phyloP scores from a whole-genome alignment of 805 yeast genomes.

The Candida ortonii region DNA sequence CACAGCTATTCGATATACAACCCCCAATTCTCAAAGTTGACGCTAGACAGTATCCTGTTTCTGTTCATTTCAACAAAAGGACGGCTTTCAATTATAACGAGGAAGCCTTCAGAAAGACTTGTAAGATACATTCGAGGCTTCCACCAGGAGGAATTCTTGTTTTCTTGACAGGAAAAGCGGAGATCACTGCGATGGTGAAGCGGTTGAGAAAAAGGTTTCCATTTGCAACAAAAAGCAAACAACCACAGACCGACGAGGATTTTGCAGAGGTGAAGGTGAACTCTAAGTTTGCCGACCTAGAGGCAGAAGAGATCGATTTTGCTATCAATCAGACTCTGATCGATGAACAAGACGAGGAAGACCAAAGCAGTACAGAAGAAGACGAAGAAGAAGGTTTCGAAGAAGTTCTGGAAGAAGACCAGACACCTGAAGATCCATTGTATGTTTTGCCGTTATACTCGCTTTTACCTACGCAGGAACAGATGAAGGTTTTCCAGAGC shows the following conservation, averaged over 20 bases:
- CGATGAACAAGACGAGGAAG: slow-evolving; percentile 42
- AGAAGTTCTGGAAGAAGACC: slow-evolving; percentile 68
- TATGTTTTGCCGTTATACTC: slow-evolving; percentile 93
- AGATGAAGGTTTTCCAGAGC: slow-evolving; percentile 82
- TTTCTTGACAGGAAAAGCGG: slow-evolving; percentile 93
- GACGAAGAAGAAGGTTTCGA: slow-evolving; percentile 67
- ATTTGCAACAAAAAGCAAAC: slow-evolving; percentile 31
- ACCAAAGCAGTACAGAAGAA: slow-evolving; percentile 48
- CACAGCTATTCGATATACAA: slow-evolving; percentile 56
- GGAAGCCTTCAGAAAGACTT: slow-evolving; percentile 80
- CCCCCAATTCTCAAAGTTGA: slow-evolving; percentile 91
- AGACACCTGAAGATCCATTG: slow-evolving; percentile 71
- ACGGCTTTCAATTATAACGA: slow-evolving; percentile 79
- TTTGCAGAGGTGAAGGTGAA: slow-evolving; percentile 46
- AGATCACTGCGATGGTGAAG: slow-evolving; percentile 74
- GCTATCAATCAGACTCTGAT: slow-evolving; percentile 40
- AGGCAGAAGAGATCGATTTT: slow-evolving; percentile 86
- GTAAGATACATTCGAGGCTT: slow-evolving; percentile 78
- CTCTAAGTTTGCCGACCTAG: slow-evolving; percentile 64
- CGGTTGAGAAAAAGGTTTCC: slow-evolving; percentile 69
- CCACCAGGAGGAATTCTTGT: slow-evolving; percentile 95
- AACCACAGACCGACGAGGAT: slow-evolving; percentile 27
- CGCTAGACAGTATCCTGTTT: slow-evolving; percentile 92
- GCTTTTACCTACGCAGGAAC: slow-evolving; percentile 88
- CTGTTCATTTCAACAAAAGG: slow-evolving; percentile 81